A percentile compares a stretch with the other conserved stretches of the same genome.
Conservation (phyloP, 208 protist species). For the Trypanosomatidae sp. region DNA sequence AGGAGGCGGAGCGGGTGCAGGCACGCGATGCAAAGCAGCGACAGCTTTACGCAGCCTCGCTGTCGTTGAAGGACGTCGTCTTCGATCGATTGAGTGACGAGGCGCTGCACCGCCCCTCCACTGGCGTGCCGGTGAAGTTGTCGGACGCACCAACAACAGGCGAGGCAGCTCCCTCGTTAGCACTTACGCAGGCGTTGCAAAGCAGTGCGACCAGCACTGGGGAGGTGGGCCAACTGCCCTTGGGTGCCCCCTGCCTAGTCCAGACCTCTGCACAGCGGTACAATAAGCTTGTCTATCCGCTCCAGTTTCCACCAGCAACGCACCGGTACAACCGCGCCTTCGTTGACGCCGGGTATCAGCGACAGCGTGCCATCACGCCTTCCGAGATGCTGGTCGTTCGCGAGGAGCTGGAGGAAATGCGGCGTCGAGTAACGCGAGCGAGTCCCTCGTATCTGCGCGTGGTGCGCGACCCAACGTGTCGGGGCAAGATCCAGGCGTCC, state of each 20-base stretch:
- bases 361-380: constrained; percentile 77
- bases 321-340: constrained; percentile 86
- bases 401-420: constrained; percentile 70
- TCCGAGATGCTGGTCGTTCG: constrained; percentile 84
- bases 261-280: constrained; percentile 52
- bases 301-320: constrained; percentile 68
- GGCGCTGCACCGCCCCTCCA: constrained; percentile 71
- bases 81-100: constrained; percentile 88
- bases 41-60: constrained; percentile 58
- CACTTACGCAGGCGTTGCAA: constrained; percentile 8
- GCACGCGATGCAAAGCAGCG: constrained; percentile 60
- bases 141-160: background rate
- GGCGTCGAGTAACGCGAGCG: constrained; percentile 42
- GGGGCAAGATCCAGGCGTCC: constrained; percentile 76
- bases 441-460: constrained; percentile 68
- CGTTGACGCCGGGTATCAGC: constrained; percentile 82
- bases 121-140: constrained; percentile 61
- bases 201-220: constrained; percentile 45
- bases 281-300: constrained; percentile 80
- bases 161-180: background rate
- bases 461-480: constrained; percentile 75
- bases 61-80: constrained; percentile 82
- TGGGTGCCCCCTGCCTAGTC: constrained; percentile 50
- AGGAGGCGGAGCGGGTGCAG: constrained; percentile 31
- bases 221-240: constrained; percentile 72